These are phyloP conservation scores for Chlamydomonas sp. DNA, from an alignment of 139 green algal genomes.

Conservation along the genomic window DNA sequence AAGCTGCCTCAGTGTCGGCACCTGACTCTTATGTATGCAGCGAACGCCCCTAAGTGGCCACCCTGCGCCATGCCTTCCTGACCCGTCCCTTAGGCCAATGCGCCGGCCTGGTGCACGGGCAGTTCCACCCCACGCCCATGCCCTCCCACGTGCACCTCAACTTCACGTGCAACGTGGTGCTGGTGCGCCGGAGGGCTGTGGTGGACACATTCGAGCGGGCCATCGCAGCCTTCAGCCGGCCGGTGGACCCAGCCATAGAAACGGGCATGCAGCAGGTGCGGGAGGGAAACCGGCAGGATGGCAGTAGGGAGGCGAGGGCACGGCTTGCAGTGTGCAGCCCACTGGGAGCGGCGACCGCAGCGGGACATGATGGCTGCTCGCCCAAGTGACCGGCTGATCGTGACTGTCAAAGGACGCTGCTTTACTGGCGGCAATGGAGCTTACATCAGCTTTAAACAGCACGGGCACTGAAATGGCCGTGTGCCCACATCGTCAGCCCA, in stretches of 20 bases:
- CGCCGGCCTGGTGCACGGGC: constrained; percentile 44
- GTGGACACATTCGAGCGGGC: constrained; percentile 58
- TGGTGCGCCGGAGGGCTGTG: constrained; percentile 45
- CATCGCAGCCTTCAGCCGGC: constrained; percentile 63
- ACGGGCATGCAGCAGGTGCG: constrained; percentile 62
- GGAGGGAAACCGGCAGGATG: neutral
- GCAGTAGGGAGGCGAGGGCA: neutral
- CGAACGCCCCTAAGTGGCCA: neutral
- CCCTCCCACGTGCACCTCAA: constrained; percentile 74
- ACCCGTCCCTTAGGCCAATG: constrained; percentile 46
- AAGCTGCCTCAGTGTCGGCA: neutral
- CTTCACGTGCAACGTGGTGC: constrained; percentile 68
- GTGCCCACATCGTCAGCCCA: too few species aligned
- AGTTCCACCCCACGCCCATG: constrained; percentile 43
- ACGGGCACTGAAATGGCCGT: too few species aligned
- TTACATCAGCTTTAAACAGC: too few species aligned
- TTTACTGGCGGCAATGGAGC: too few species aligned
- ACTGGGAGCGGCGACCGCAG: too few species aligned
- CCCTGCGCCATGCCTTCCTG: neutral
- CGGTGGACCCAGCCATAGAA: constrained; percentile 52
- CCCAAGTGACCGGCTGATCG: neutral
- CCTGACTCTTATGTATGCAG: neutral
- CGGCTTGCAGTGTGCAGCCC: too few species aligned
- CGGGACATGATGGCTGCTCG: too few species aligned
- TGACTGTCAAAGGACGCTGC: neutral